Conservation (phyloP, 2,329 filamentous ascomycete species). For the Sclerotinia subarctica region DNA sequence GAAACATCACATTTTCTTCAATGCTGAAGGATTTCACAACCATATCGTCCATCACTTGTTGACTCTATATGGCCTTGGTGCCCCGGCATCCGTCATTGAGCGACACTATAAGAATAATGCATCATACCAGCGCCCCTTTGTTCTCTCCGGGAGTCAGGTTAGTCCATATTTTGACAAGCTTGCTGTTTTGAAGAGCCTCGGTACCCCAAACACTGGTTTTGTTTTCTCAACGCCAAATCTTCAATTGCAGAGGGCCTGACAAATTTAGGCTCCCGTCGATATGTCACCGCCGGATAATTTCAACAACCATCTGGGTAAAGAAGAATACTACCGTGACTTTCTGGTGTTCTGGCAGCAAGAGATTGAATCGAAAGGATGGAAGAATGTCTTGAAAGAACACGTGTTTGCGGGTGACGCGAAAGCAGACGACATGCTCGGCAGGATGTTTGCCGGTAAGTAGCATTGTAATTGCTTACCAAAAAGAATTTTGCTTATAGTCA, state of each 20-base stretch:
- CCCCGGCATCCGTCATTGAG: conserved; percentile 56
- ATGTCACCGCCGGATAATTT: conserved; percentile 51
- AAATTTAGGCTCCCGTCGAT: conserved; percentile 43
- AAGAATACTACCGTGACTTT: conserved; percentile 67
- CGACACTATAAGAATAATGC: conserved; percentile 62
- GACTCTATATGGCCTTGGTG: conserved; percentile 72
- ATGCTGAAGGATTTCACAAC: conserved; percentile 72
- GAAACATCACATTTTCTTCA: conserved; percentile 78
- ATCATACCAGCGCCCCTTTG: conserved; percentile 60
- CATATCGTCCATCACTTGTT: conserved; percentile 79
- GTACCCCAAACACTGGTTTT: neutral
- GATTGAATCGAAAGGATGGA: conserved; percentile 62
- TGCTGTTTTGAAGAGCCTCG: neutral
- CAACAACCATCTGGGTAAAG: conserved; percentile 59
- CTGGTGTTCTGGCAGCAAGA: conserved; percentile 72
- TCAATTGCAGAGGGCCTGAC: conserved; percentile 36
- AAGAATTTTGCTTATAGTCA: neutral
- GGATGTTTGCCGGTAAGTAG: conserved; percentile 60
- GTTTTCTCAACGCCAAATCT: neutral
- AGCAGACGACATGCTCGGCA: conserved; percentile 65
- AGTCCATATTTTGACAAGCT: neutral
- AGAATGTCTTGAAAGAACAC: conserved; percentile 60
- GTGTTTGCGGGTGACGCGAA: conserved; percentile 64
- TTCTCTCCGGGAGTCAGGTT: conserved; percentile 44
- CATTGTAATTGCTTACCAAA: neutral